A percentile compares a stretch with the other conserved stretches of the same genome.
These are phyloP conservation scores for Xylariaceae sp. DNA, from an alignment of 2,329 filamentous ascomycete species.

Conservation along the genomic window DNA sequence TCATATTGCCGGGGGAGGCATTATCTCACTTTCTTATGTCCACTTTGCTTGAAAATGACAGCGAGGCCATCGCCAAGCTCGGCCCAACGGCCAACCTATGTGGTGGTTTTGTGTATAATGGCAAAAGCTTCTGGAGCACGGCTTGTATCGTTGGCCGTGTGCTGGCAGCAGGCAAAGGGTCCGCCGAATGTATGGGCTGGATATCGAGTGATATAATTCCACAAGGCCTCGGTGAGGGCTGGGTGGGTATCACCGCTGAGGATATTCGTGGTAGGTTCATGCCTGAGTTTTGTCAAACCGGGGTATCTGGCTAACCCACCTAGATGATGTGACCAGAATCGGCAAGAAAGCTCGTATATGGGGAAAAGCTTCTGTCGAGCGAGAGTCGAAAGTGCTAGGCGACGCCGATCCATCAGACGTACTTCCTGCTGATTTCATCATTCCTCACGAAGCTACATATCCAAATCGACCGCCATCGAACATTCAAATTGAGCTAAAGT, in stretches of 20 bases:
- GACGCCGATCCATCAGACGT: constrained; percentile 61
- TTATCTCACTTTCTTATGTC: constrained; percentile 70
- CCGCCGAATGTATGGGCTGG: constrained; percentile 73
- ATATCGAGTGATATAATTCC: constrained; percentile 67
- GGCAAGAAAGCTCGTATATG: constrained; percentile 66
- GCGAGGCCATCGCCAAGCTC: constrained; percentile 62
- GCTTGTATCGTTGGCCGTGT: constrained; percentile 70
- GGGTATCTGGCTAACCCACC: constrained; percentile 29
- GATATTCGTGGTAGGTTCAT: constrained; percentile 54
- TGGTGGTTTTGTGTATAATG: constrained; percentile 67
- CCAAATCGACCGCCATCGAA: constrained; percentile 53
- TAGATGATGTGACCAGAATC: constrained; percentile 57
- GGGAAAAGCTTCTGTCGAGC: constrained; percentile 65
- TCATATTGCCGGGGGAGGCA: constrained; percentile 69
- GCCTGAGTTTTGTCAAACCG: constrained; percentile 14
- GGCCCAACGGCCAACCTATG: constrained; percentile 68
- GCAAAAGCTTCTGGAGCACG: constrained; percentile 74
- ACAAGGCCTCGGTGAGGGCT: constrained; percentile 58
- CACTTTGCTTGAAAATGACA: constrained; percentile 69
- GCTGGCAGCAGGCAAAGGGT: constrained; percentile 66
- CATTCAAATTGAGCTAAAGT: constrained; percentile 56
- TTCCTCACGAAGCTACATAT: constrained; percentile 64
- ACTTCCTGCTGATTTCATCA: constrained; percentile 67
- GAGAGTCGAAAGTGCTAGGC: constrained; percentile 66
- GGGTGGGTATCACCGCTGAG: constrained; percentile 65